Evolutionary conservation across 2,329 filamentous ascomycete species (phyloP).

Genomic region (Neonectria faginata): DNA sequence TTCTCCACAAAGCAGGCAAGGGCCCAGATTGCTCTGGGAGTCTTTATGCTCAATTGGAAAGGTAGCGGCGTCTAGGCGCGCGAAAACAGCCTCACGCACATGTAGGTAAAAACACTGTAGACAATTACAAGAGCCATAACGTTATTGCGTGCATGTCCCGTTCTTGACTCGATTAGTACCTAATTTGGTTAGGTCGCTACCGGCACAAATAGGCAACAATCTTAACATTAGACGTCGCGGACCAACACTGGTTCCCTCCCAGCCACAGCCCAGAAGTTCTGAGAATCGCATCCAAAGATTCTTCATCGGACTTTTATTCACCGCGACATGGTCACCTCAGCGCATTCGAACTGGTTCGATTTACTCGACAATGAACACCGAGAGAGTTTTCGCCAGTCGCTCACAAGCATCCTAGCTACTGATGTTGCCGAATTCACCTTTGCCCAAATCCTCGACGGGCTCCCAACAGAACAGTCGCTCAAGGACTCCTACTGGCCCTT

Average conservation of each 20-base stretch:
- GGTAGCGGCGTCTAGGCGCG: no score
- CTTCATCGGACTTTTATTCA: background rate
- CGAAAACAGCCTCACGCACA: no score
- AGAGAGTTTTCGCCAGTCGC: background rate
- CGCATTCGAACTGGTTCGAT: background rate
- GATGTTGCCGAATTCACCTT: slow-evolving; percentile 1
- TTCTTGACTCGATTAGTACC: no score
- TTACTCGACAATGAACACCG: background rate
- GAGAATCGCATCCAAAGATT: background rate
- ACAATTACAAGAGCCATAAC: no score
- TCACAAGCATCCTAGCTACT: background rate
- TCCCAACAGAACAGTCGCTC: slow-evolving; percentile 1
- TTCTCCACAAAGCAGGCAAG: no score
- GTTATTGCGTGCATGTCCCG: no score
- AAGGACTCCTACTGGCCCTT: background rate
- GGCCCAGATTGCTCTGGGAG: no score
- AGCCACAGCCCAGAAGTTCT: background rate
- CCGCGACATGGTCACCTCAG: no score
- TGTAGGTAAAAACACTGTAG: no score
- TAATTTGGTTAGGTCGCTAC: no score
- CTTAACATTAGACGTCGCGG: background rate
- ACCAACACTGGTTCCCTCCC: background rate
- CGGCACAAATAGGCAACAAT: no score
- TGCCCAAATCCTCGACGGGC: slow-evolving; percentile 14
- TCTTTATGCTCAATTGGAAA: no score